Conservation (phyloP, 371 early-diverging fungal species). For the Mortierella sp. region DNA sequence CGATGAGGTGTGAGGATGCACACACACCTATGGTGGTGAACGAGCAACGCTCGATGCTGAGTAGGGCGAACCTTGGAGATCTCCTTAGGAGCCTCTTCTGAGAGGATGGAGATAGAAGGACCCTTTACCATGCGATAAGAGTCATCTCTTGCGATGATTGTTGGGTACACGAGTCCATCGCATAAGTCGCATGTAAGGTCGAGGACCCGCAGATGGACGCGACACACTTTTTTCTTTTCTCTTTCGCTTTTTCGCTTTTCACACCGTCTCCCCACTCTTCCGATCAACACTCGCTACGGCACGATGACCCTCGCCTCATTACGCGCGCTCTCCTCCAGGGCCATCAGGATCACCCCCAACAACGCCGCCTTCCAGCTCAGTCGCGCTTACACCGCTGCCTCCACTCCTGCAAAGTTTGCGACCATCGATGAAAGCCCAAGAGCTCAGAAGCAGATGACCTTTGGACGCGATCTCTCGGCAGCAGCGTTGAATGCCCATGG, state of each 20-base stretch:
- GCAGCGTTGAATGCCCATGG: conserved; percentile 70
- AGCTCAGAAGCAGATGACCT: conserved; percentile 43
- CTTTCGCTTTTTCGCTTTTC: not conserved
- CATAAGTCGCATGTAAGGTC: too few relatives aligned
- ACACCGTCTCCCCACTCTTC: not conserved
- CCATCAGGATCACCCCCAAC: conserved; percentile 59
- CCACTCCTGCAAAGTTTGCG: conserved; percentile 62
- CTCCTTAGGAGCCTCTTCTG: too few relatives aligned
- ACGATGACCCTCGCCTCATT: conserved; percentile 43
- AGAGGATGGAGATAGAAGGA: too few relatives aligned
- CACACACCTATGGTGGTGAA: too few relatives aligned
- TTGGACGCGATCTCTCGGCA: conserved; percentile 59
- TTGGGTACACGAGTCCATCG: too few relatives aligned
- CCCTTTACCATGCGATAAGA: too few relatives aligned
- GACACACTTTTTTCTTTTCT: not conserved
- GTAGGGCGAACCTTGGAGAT: too few relatives aligned
- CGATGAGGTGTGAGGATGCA: too few relatives aligned
- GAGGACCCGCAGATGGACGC: too few relatives aligned
- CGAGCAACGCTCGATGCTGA: too few relatives aligned
- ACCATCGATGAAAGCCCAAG: conserved; percentile 57
- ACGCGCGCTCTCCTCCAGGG: conserved; percentile 34
- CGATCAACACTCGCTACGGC: conserved; percentile 1
- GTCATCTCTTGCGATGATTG: too few relatives aligned
- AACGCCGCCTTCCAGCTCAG: conserved; percentile 54
- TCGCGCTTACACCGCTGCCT: conserved; percentile 60